Base-by-base conservation (phyloP, 208 protist genomes). In the Leishmania amazonensis region DNA sequence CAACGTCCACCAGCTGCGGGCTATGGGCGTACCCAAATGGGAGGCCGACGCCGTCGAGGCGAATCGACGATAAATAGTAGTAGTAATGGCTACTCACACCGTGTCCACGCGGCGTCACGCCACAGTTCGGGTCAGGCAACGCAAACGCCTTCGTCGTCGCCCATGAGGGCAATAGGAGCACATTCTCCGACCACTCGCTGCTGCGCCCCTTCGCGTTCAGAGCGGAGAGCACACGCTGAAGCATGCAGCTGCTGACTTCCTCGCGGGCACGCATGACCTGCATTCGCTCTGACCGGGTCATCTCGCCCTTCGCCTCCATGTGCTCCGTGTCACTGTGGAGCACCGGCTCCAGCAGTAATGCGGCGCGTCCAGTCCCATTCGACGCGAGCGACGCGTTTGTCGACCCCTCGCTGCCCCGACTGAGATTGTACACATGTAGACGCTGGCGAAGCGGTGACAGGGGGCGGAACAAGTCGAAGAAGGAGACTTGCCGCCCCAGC, bases 391-490 rank as follows among this genome's bases (percentile, higher is more conserved):
- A 70, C 28, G 60, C 57, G 35, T 13, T 21, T 28, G 28, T 11
- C 54, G 31, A 31, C 1, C n/a, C 71, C 9, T 21, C 38, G 24
- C 35, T 60, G 3, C 6, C 28, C 70, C 31, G 7, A 19, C 28
- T 21, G 24, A 77, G 19, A 21, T 77, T 31, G 11, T 58, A 58
- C n/a, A 83, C 9, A 19, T 78, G 79, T 28, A 83, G 42, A 19
- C 60, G 51, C 42, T 75, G 31, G n/a, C 75, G 72, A 0, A 47
- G 54, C 17, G 83, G 86, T 2, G 87, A 89, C 58, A 92, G 78
- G 1, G 87, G 87, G 24, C 89, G 76, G 64, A 92, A 89, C 24
- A 89, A 79, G 73, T 92, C 89, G 42, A 92, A 89, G 38, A 89
- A 40, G 0, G 87, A 90, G 17, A 92, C 45, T 17, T 53, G 78